Evolutionary conservation across 78 protist genomes (phyloP), one percentile per base, ranked within the genome.

Genomic region (Abeoforma whisleri): DNA sequence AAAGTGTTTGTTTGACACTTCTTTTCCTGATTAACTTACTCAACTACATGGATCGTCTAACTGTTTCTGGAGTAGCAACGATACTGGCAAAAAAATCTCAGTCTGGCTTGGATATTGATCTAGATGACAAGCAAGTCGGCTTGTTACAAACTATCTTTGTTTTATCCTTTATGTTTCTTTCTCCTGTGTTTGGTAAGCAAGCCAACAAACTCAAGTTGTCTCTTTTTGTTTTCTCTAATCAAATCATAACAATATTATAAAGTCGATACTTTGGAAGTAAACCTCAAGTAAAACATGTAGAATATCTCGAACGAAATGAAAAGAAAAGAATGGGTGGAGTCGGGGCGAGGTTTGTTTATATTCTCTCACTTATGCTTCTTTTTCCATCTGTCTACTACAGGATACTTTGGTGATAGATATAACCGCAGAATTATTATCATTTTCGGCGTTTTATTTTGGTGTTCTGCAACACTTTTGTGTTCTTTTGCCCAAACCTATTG

Each of bases 21-120:
- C 70, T 81, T 39, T 81, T 81, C 70, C 71, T 39, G 23, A 81
- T 81, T 36, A 81, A 81, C 73, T 8, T 81, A 25, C 19, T 81
- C 72, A 81, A 81, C 0, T 81, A 81, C 71, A 81, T 81, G 85
- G 85, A 81, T 70, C 1, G 85, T 2, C 8, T 81, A 72, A 81
- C 85, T 33, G 8, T 81, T 8, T 28, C 85, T 38, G 85, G 76
- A 2, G 76, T 48, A 19, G 62, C 12, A 19, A 5, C 62, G 5
- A 48, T 12, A 19, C 62, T 48, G 12, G 30, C 5, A 5, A 48
- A 48, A 5, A 5, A 48, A 48, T 19, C 62, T 12, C 5, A 48
- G 62, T 48, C 62, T 5, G 12, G 12, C 62, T 12, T 48, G 12
- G 62, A 48, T 12, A 5, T 19, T 19, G 62, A 48, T 48, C 62